Base-by-base conservation (phyloP, 1,284 basidiomycete species). In the Cutaneotrichosporon sp. region DNA sequence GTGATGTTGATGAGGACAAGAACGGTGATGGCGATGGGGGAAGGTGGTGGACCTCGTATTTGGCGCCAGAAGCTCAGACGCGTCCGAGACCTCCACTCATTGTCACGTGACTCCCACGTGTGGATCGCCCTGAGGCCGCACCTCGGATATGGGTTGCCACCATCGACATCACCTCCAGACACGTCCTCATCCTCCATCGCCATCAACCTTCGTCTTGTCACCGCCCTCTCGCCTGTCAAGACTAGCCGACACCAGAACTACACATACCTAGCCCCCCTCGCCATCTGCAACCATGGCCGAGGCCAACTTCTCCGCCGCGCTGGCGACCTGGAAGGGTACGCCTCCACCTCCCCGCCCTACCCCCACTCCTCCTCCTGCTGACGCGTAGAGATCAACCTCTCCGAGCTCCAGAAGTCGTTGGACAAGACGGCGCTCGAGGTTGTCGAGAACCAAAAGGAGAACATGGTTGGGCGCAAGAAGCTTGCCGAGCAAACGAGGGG, bases 371-470 rank as follows among this genome's bases (percentile, higher is more conserved):
- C n/a, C n/a, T 2, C 18, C n/a, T 4, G 43, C 54, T 59, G 31
- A 65, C 50, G 5, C 22, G 10, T 33, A 97, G 93, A 88, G 69
- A 90, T 97, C 74, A 89, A 91, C 78, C 85, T 97, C 53, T 82
- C 87, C 29, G 91, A 95, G 68, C 83, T 97, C n/a, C 93, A 97
- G 80, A 94, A 92, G 82, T 89, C 87, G 7, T 84, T 97, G 55
- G 93, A 97, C 79, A 82, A 85, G 18, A 94, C 95, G 66, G 93
- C 94, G 1, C 84, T 97, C 47, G 92, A 97, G 80, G 83, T 97
- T 10, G 94, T 97, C n/a, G 92, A 97, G 82, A 93, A 94, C 79
- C 93, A 97, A 83, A 97, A 95, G 82, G 94, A 97, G 82, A 92
- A 90, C 69, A 84, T 97, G 53, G 84, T 97, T 2, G 92, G 92